phyloP scores from a whole-genome alignment of 176 grass and related monocot genomes.

The Eragrostis curvula region DNA sequence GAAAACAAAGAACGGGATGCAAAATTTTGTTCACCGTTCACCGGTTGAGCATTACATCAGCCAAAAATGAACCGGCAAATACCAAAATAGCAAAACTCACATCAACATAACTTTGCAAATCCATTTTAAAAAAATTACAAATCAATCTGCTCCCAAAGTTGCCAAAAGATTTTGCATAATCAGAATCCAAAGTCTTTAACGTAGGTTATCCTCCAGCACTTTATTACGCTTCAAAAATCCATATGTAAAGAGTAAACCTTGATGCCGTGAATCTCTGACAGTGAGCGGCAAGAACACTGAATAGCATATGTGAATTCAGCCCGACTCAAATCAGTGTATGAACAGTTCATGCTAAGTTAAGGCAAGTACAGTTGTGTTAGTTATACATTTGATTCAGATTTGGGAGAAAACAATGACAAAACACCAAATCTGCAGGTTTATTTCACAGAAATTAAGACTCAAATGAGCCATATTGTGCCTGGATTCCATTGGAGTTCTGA shows the following conservation, averaged over 20 bases:
- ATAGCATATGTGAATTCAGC: not conserved
- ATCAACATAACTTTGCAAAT: not conserved
- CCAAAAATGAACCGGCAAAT: not conserved
- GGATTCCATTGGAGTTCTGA: conserved; percentile 17
- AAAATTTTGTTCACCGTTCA: not conserved
- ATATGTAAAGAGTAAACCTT: not conserved
- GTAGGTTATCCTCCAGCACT: not conserved
- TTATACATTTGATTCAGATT: not conserved
- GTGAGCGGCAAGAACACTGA: not conserved
- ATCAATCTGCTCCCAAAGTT: not conserved
- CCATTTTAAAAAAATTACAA: not conserved
- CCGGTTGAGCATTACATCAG: not conserved
- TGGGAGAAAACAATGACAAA: not conserved
- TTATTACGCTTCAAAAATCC: not conserved
- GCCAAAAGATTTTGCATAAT: not conserved
- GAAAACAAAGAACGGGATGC: not conserved
- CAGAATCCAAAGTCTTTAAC: not conserved
- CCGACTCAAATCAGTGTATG: not conserved
- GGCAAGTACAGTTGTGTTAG: not conserved
- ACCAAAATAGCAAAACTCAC: not conserved
- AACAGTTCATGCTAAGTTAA: not conserved
- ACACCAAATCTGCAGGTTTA: conserved; percentile 45
- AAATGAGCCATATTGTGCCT: conserved; percentile 11
- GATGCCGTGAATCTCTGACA: not conserved
- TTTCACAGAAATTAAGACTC: conserved; percentile 35